Evolutionary conservation across 805 yeast genomes (phyloP), one percentile per base, ranked within the genome.

Genomic region (Nakazawaea siamensis): DNA sequence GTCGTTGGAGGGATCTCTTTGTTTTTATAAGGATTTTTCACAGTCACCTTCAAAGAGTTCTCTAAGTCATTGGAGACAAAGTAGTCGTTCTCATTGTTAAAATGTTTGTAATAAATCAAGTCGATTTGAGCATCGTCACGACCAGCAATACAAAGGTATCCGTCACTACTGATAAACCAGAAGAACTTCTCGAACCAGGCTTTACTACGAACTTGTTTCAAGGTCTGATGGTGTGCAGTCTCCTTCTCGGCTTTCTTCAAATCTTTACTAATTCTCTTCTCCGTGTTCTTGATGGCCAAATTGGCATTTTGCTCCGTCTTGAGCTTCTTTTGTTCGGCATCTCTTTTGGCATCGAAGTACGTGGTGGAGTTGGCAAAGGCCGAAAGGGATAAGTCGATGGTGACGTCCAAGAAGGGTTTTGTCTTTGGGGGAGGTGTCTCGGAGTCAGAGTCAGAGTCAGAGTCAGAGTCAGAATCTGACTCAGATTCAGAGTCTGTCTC

Each of bases 101-200:
- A 77, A 50, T 85, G 82, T 35, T 86, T 72, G 47, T 79, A 78
- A 49, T 81, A 82, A 18, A 92, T 71, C 61, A 84, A 70, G 47
- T 88, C 95, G 4, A 75, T 68, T 52, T 90, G 97, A 4, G 73
- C 54, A 16, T 67, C 71, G 51, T 92, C 96, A 43, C 86, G 75
- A 2, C 97, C 97, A 31, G 88, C 86, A 36, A 92, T 56, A 39
- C 94, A 82, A 33, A 92, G 59, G 50, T 82, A 87, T 0, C 92
- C 88, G 51, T 90, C 97, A 44, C 80, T 76, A 0, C 96, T 73
- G n/a, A 88, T 64, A 50, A 92, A 92, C 98, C 98, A 92, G 49
- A 68, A 76, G 55, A 80, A 90, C 55, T 90, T 92, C 52, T 92
- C 98, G 60, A 92, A 92, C 84, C 96, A 88, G 51, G 66, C 79